Evolutionary conservation across 805 yeast species (phyloP).

Genomic region (Kuraishia hungarica): DNA sequence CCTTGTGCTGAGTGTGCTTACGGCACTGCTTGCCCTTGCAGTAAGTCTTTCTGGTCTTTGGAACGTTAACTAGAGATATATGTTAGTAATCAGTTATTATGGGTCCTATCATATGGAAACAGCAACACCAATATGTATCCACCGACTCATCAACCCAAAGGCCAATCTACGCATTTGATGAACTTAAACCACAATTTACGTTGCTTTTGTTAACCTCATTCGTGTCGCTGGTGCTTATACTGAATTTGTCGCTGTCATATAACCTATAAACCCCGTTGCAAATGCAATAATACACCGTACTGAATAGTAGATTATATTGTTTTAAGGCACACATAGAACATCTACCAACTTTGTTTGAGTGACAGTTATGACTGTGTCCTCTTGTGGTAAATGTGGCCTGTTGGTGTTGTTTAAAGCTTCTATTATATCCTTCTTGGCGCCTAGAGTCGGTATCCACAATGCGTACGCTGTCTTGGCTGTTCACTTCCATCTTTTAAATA

Average conservation of each 20-base stretch:
- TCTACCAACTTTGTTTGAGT: too few relatives aligned
- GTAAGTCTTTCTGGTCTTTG: constrained; percentile 99
- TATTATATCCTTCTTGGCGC: too few relatives aligned
- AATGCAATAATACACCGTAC: too few relatives aligned
- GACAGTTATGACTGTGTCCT: too few relatives aligned
- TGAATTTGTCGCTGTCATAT: neutral
- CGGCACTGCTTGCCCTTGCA: constrained; percentile 99
- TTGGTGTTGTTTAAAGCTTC: neutral
- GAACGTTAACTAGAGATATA: constrained; percentile 82
- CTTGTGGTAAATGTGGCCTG: neutral
- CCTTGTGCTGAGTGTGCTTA: constrained; percentile 99
- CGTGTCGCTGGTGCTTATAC: neutral
- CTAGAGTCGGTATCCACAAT: neutral
- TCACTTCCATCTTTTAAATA: neutral
- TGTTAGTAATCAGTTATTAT: constrained; percentile 14
- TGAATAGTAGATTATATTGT: too few relatives aligned
- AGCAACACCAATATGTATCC: neutral
- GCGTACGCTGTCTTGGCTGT: neutral
- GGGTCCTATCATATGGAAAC: neutral
- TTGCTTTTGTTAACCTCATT: neutral
- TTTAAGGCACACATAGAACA: too few relatives aligned
- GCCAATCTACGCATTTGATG: too few relatives aligned
- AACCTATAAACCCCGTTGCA: too few relatives aligned
- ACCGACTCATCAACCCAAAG: neutral
- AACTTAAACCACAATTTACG: neutral